These are phyloP conservation scores for Daedalea quercina DNA, from an alignment of 768 basidiomycete species.

Conservation along the genomic window DNA sequence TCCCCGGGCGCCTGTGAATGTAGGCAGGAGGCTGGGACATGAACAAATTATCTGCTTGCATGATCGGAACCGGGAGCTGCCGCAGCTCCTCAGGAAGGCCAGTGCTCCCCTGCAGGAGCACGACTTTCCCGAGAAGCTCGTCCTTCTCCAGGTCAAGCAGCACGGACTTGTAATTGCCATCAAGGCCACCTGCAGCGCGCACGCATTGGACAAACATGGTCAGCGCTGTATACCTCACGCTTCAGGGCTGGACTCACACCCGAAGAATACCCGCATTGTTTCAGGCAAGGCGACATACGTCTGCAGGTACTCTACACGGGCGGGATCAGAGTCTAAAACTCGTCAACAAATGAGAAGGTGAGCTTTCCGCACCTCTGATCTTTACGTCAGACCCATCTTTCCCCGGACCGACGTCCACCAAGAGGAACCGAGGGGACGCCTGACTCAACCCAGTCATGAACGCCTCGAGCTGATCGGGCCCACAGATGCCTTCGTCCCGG, in stretches of 20 bases:
- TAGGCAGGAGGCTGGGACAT: conserved; percentile 32
- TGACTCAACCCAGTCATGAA: conserved; percentile 61
- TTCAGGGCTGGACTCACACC: conserved; percentile 35
- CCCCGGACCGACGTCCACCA: conserved; percentile 62
- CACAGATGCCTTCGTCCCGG: conserved; percentile 47
- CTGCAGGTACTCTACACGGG: conserved; percentile 54
- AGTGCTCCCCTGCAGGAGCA: conserved; percentile 47
- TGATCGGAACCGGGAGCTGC: conserved; percentile 43
- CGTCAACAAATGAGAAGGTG: background rate
- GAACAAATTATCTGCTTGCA: conserved; percentile 48
- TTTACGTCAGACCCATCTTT: conserved; percentile 60
- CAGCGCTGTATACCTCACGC: background rate
- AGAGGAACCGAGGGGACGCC: conserved; percentile 61
- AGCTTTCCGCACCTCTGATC: conserved; percentile 51
- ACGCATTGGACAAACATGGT: conserved; percentile 3
- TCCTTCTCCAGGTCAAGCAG: conserved; percentile 53
- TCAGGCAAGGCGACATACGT: conserved; percentile 69
- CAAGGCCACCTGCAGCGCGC: conserved; percentile 43
- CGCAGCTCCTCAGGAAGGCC: conserved; percentile 36
- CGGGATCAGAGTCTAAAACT: background rate
- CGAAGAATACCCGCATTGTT: conserved; percentile 67
- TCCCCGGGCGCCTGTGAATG: conserved; percentile 41
- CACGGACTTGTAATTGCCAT: conserved; percentile 48
- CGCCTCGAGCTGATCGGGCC: conserved; percentile 58
- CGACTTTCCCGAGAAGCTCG: conserved; percentile 59